Percentiles rank a stretch among this genome's conserved stretches.
Conservation (phyloP, 106 monocot species). For the Acorus gramineus region DNA sequence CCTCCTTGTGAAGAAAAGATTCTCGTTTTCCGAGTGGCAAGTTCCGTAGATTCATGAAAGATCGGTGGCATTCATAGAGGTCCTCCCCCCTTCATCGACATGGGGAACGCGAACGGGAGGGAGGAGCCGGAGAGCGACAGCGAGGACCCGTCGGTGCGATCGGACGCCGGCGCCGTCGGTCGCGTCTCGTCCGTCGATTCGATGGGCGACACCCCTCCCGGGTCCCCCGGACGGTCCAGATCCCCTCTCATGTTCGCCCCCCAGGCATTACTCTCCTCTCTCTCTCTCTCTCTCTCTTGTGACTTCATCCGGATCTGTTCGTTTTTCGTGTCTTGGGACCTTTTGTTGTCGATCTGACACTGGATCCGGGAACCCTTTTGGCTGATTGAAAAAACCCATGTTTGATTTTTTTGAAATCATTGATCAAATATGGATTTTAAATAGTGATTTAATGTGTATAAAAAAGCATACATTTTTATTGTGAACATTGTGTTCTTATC, state of each 20-base stretch:
- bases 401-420: no score
- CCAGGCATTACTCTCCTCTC: constrained; percentile 19
- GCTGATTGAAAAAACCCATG: no score
- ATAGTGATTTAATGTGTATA: no score
- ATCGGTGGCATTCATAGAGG: no score
- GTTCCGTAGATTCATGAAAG: no score
- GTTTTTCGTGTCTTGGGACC: background rate
- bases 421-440: no score
- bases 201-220: constrained; percentile 30
- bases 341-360: no score
- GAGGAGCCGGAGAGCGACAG: constrained; percentile 22
- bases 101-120: constrained; percentile 50
- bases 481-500: no score
- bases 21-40: no score
- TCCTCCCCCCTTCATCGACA: background rate
- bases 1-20: no score
- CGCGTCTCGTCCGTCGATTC: constrained; percentile 19
- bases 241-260: constrained; percentile 57
- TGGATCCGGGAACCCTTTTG: no score
- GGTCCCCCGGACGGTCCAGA: constrained; percentile 38
- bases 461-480: no score
- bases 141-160: constrained; percentile 25
- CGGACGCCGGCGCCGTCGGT: constrained; percentile 12
- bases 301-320: background rate
- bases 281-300: background rate